Percentiles rank a stretch among this genome's conserved stretches.
These are phyloP conservation scores for Mycena belliarum DNA, from an alignment of 768 basidiomycete genomes.

Conservation along the genomic window DNA sequence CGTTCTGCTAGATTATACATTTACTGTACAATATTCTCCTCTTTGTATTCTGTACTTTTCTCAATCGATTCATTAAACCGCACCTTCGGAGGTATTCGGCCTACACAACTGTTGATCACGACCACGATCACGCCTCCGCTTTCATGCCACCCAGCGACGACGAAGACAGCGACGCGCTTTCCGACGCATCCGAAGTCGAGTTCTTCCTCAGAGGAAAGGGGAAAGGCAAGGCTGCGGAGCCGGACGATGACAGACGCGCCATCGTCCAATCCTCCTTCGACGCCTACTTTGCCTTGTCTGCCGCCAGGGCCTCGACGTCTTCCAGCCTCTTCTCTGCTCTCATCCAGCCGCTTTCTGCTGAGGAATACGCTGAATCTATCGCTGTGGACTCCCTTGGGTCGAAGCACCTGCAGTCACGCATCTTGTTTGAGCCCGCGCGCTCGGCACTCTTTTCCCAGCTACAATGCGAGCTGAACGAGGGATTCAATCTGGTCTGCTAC, in stretches of 20 bases:
- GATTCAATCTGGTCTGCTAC: constrained; percentile 87
- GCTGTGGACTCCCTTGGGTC: constrained; percentile 27
- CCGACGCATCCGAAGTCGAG: constrained; percentile 11
- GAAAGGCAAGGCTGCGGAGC: constrained; percentile 10
- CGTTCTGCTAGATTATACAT: neutral
- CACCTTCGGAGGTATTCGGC: neutral
- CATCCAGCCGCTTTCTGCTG: constrained; percentile 67
- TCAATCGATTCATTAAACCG: neutral
- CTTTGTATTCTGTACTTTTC: neutral
- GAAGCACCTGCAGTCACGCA: constrained; percentile 34
- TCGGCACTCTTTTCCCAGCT: constrained; percentile 57
- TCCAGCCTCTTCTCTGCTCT: constrained; percentile 76
- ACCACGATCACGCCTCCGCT: neutral
- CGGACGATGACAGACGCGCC: constrained; percentile 2
- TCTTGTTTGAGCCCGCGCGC: constrained; percentile 34
- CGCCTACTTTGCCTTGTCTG: constrained; percentile 74
- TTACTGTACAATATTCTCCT: neutral
- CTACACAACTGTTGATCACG: neutral
- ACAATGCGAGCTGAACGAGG: constrained; percentile 70
- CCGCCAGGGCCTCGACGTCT: constrained; percentile 70
- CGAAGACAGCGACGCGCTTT: neutral
- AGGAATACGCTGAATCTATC: constrained; percentile 51
- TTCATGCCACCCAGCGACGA: neutral
- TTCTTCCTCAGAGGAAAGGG: constrained; percentile 11
- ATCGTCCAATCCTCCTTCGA: constrained; percentile 77